Evolutionary conservation across 2,329 filamentous ascomycete genomes (phyloP), one percentile per base, ranked within the genome.

Genomic region (Helicocarpus griseus): DNA sequence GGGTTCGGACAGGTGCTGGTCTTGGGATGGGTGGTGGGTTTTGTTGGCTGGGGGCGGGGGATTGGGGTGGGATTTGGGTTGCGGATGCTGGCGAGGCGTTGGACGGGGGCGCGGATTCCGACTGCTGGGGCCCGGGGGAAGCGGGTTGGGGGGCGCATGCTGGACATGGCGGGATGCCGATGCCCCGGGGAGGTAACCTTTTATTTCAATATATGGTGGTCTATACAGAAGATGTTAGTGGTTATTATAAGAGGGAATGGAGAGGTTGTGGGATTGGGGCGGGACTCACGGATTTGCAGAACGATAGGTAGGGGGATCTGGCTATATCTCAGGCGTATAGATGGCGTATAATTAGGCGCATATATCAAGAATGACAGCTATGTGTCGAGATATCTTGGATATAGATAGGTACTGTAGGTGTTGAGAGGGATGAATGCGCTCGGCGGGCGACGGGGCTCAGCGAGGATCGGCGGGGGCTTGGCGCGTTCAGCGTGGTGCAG

Each of bases 1-100:
- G 69, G 71, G 53, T 74, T 74, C 26, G 70, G 67, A 59, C 73
- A 75, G 26, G 64, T 70, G 11, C 66, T 61, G 14, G 67, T 68
- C 63, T 33, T 62, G 48, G 35, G 60, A 57, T 52, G 65, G 61
- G 53, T 48, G 49, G 50, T 51, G 17, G 53, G 49, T 21, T 52
- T 52, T 21, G 50, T 52, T 21, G 50, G 26, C 46, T 64, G 64
- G 28, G 68, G 68, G 38, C 68, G 67, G 55, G 60, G 67, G 51
- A 71, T 69, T 6, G 69, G 63, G 43, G 62, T 67, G 19, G 67
- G 58, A 53, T 59, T 63, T 13, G 66, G 61, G n/a, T 66, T 57
- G 45, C 68, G 71, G 5, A 70, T 57, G 59, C 67, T 71, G 43
- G 69, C 68, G 33, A 72, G 58, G 44, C 69, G 68, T 53, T 65